These are phyloP conservation scores for Gossypium mustelinum DNA, from an alignment of 345 rosid species.

Conservation along the genomic window DNA sequence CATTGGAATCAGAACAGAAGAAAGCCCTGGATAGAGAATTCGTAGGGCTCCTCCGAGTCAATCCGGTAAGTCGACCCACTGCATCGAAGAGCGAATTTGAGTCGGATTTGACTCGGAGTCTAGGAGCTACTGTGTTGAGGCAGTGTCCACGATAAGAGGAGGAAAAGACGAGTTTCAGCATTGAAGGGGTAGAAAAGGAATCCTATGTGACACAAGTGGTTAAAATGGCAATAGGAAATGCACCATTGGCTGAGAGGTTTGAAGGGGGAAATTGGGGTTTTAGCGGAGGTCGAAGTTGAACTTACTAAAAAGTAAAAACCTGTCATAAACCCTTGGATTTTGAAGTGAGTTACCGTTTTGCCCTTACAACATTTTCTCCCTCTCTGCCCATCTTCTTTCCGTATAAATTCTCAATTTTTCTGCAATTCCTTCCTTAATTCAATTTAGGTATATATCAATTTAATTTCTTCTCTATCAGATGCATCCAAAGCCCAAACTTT, in stretches of 20 bases:
- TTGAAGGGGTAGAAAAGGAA: constrained; percentile 17
- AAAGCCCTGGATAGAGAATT: constrained; percentile 42
- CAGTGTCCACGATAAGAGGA: constrained; percentile 33
- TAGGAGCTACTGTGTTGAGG: constrained; percentile 21
- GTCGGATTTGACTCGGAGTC: constrained; percentile 30
- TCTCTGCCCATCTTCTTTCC: too few relatives aligned
- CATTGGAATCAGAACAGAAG: constrained; percentile 71
- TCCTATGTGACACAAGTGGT: constrained; percentile 16
- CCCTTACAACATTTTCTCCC: neutral
- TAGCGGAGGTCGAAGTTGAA: constrained; percentile 21
- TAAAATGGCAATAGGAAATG: constrained; percentile 17
- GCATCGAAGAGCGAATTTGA: constrained; percentile 35
- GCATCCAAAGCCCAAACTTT: neutral
- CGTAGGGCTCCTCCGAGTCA: constrained; percentile 29
- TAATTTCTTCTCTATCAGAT: neutral
- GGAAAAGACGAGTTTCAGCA: constrained; percentile 67
- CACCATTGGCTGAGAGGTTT: constrained; percentile 22
- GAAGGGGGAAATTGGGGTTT: constrained; percentile 18
- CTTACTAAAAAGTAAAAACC: constrained; percentile 28
- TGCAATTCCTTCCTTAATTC: neutral
- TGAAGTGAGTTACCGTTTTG: constrained; percentile 15
- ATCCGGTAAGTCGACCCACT: constrained; percentile 42
- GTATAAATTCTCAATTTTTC: neutral
- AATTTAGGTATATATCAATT: too few relatives aligned
- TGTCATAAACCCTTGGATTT: constrained; percentile 51